phyloP scores from a whole-genome alignment of 2,329 filamentous ascomycete species.

The Cryphonectria naterciae region DNA sequence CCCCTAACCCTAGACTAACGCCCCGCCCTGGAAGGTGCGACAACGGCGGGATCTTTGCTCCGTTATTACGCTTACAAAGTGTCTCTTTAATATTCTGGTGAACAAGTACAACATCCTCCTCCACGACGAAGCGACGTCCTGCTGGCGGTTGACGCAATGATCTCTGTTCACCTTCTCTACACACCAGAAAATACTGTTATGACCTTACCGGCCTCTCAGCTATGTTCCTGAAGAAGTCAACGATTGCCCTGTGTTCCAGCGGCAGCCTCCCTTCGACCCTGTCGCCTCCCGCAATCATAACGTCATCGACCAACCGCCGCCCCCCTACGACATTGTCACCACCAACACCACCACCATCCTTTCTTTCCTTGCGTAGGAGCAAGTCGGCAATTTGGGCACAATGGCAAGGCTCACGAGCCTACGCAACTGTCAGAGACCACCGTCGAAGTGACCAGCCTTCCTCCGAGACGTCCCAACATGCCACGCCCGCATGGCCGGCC shows the following conservation, averaged over 20 bases:
- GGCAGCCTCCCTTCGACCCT: slow-evolving; percentile 29
- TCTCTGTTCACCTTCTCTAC: background rate
- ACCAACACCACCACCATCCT: too few species aligned
- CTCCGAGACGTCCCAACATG: background rate
- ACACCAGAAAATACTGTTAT: slow-evolving; percentile 11
- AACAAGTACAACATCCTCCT: background rate
- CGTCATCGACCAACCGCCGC: slow-evolving; percentile 32
- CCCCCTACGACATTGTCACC: slow-evolving; percentile 3
- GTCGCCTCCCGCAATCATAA: slow-evolving; percentile 31
- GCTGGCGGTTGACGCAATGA: slow-evolving; percentile 19
- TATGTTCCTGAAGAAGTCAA: slow-evolving; percentile 36
- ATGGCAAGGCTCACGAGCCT: slow-evolving; percentile 26
- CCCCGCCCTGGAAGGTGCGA: background rate
- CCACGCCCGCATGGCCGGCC: slow-evolving; percentile 49
- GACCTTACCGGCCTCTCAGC: slow-evolving; percentile 17
- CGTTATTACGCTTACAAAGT: background rate
- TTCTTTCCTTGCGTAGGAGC: background rate
- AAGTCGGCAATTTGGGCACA: background rate
- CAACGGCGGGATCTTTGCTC: background rate
- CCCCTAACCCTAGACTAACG: background rate
- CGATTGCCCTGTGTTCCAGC: slow-evolving; percentile 36
- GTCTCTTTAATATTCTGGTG: background rate
- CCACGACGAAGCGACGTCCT: background rate
- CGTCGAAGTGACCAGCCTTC: background rate
- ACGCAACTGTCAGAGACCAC: slow-evolving; percentile 32